phyloP scores from a whole-genome alignment of 768 basidiomycete genomes.

The Hygrophoropsis aurantiaca region DNA sequence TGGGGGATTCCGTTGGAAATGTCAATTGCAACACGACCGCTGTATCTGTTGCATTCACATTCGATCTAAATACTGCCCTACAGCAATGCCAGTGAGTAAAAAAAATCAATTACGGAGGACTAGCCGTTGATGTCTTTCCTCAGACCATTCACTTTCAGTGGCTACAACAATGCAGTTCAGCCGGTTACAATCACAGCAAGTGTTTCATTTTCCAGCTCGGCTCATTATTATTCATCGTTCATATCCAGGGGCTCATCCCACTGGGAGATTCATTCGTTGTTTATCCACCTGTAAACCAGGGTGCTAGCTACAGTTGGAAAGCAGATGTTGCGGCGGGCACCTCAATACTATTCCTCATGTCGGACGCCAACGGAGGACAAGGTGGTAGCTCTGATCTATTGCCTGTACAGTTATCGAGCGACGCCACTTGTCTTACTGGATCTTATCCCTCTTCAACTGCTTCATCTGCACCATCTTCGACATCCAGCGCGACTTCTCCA shows the following conservation, averaged over 20 bases:
- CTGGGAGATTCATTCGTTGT: slow-evolving; percentile 53
- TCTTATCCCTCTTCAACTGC: slow-evolving; percentile 55
- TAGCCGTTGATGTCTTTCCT: slow-evolving; percentile 7
- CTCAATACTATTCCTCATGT: slow-evolving; percentile 55
- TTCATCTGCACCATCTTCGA: slow-evolving; percentile 21
- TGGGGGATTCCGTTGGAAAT: slow-evolving; percentile 42
- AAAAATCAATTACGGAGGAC: no score
- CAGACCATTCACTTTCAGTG: slow-evolving; percentile 49
- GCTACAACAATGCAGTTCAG: slow-evolving; percentile 43
- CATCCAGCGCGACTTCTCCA: slow-evolving; percentile 17
- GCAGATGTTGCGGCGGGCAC: slow-evolving; percentile 60
- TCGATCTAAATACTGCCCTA: slow-evolving; percentile 50
- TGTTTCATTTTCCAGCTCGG: slow-evolving; percentile 2
- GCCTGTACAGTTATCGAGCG: slow-evolving; percentile 46
- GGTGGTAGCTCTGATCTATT: slow-evolving; percentile 63
- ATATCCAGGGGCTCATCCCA: slow-evolving; percentile 58
- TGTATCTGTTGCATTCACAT: slow-evolving; percentile 46
- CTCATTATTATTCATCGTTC: slow-evolving; percentile 1
- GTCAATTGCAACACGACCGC: slow-evolving; percentile 48
- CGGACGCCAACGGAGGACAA: slow-evolving; percentile 46
- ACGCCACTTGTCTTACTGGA: slow-evolving; percentile 50
- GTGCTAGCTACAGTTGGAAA: slow-evolving; percentile 49
- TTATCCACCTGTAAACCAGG: slow-evolving; percentile 31
- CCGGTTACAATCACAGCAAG: slow-evolving; percentile 58
- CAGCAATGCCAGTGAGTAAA: slow-evolving; percentile 58